Conservation (phyloP, 441 rosid genomes). For the Pelargonium australe region DNA sequence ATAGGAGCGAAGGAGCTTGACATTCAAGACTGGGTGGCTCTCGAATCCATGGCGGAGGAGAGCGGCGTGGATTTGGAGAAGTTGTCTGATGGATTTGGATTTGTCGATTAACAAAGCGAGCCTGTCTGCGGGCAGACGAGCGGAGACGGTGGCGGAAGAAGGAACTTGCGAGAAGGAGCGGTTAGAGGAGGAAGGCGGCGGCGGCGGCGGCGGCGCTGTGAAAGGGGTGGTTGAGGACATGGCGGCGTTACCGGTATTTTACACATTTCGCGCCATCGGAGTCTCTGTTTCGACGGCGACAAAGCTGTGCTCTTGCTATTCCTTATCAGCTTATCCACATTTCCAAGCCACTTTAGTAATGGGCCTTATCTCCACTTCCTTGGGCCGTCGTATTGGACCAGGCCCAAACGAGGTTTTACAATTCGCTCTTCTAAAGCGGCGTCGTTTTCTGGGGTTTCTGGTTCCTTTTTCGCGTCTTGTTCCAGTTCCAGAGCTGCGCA, state of each 20-base stretch:
- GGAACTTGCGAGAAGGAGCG: neutral
- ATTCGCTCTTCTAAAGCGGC: neutral
- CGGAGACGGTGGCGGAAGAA: conserved; percentile 15
- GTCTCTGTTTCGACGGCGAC: too few species aligned
- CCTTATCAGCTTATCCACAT: too few species aligned
- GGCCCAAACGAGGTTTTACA: too few species aligned
- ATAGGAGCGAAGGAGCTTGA: conserved; percentile 72
- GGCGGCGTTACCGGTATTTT: conserved; percentile 2
- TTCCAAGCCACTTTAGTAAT: too few species aligned
- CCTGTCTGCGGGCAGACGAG: conserved; percentile 26
- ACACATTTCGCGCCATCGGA: conserved; percentile 5
- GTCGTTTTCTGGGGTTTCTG: neutral
- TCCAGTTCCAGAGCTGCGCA: neutral
- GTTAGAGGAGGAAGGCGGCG: conserved; percentile 11
- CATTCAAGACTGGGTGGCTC: conserved; percentile 42
- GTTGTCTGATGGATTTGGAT: conserved; percentile 29
- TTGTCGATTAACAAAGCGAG: conserved; percentile 38
- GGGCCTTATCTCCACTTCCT: too few species aligned
- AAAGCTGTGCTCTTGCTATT: too few species aligned
- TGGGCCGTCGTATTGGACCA: too few species aligned
- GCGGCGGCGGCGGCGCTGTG: conserved; percentile 18
- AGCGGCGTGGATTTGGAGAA: conserved; percentile 56
- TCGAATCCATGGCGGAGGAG: conserved; percentile 54
- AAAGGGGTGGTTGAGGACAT: conserved; percentile 33
- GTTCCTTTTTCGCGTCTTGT: neutral